phyloP scores from a whole-genome alignment of 169 alveolate species.

The Hepatocystis sp. region DNA sequence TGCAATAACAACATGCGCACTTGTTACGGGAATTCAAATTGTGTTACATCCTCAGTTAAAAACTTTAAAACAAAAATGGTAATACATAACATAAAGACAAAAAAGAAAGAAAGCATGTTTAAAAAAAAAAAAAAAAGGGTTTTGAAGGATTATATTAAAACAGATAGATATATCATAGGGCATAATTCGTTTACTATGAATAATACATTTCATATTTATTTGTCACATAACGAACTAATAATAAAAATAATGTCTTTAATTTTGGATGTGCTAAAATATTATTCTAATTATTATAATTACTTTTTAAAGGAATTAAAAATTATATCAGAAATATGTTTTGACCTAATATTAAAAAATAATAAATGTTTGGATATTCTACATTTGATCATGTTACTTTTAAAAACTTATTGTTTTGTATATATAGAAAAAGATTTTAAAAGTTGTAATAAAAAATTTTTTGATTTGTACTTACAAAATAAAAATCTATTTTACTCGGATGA shows the following conservation, averaged over 20 bases:
- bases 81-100: no score
- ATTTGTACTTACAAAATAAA: background rate
- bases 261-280: slow-evolving; percentile 30
- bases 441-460: background rate
- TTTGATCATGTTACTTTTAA: slow-evolving; percentile 28
- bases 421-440: slow-evolving; percentile 8
- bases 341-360: slow-evolving; percentile 45
- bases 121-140: slow-evolving; percentile 4
- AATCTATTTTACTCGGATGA: background rate
- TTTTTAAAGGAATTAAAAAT: slow-evolving; percentile 37
- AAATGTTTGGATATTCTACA: slow-evolving; percentile 29
- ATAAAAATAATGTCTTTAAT: slow-evolving; percentile 35
- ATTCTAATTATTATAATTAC: slow-evolving; percentile 2
- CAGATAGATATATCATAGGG: slow-evolving; percentile 21
- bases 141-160: slow-evolving; percentile 1
- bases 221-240: slow-evolving; percentile 31
- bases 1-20: no score
- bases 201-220: slow-evolving; percentile 38
- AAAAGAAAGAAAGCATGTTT: no score
- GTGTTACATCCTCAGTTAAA: no score
- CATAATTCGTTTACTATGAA: slow-evolving; percentile 33
- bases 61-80: no score
- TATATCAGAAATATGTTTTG: slow-evolving; percentile 38
- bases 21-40: no score
- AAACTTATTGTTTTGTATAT: slow-evolving; percentile 33